Evolutionary conservation across 495 filamentous ascomycete genomes (phyloP), one percentile per base, ranked within the genome.

Genomic region (Tuber borchii): DNA sequence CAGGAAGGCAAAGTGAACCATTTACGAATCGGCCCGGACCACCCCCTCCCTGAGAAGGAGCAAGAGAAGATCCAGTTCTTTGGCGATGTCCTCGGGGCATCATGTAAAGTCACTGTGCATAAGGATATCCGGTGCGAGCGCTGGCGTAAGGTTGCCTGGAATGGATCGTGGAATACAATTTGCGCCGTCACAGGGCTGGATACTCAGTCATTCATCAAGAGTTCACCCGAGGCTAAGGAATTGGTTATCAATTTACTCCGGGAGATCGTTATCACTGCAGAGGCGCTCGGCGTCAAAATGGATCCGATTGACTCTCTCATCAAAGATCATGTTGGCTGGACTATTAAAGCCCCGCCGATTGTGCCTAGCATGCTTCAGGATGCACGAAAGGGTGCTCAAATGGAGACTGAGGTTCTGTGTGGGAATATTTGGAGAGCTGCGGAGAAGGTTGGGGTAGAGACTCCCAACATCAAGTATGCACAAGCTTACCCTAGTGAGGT

Each of bases 111-210:
- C 17, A 76, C 77, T 6, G 84, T 83, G 74, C 73, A 81, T 1
- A 73, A 78, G 0, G 80, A 89, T 73, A 86, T 88, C 0, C 74
- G 73, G 0, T 82, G 77, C 31, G 73, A 79, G 2, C 82, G 88
- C 20, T 90, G 87, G 88, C 75, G 83, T 9, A 89, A 89, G 81
- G 82, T 88, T 39, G 77, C 87, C 0, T 88, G 86, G 74, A 89
- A 88, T 75, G 85, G 85, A 0, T 85, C 80, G 12, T 86, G 83
- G 76, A 88, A 88, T 73, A 79, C 85, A 1, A 79, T 87, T 20
- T 86, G 84, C 65, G 83, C 87, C 0, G 83, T 89, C 14, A 85
- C 86, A 2, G 83, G 84, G 17, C 83, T 90, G 75, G 88, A 90
- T 73, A 86, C 85, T 8, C 80, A 81, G 0, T 71, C 81, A 2